Percentiles rank a stretch among this genome's conserved stretches.
Conservation (phyloP, 371 early-diverging fungal genomes). For the Mucor lusitanicus region DNA sequence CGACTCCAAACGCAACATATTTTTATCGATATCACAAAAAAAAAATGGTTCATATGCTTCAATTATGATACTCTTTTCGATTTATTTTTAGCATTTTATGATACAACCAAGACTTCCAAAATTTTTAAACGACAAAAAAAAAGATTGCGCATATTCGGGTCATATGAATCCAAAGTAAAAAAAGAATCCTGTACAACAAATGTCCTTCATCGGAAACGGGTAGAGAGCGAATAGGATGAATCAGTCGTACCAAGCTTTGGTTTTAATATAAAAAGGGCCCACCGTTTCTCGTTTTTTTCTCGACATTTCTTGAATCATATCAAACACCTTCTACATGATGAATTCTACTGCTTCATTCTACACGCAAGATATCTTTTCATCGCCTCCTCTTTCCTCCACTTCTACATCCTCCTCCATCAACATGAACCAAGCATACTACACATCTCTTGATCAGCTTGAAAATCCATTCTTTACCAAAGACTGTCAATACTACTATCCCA, state of each 20-base stretch:
- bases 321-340: background rate
- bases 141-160: conserved; percentile 11
- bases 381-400: conserved; percentile 6
- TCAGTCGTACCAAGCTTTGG: background rate
- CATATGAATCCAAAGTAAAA: conserved; percentile 18
- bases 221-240: background rate
- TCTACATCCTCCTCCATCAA: background rate
- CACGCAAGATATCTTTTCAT: conserved; percentile 14
- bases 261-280: conserved; percentile 3
- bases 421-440: conserved; percentile 19
- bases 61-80: conserved; percentile 1
- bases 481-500: conserved; percentile 15
- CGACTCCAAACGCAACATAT: background rate
- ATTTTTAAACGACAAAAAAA: conserved; percentile 11
- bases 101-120: background rate
- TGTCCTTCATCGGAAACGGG: conserved; percentile 5
- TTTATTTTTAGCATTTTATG: conserved; percentile 1
- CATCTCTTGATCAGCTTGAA: conserved; percentile 21
- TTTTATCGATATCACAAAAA: background rate
- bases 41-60: background rate
- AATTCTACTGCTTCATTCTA: conserved; percentile 1
- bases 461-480: conserved; percentile 1
- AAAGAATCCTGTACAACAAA: conserved; percentile 2
- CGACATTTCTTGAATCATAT: conserved; percentile 1
- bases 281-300: conserved; percentile 1